Evolutionary conservation across 306 rosid genomes (phyloP), one percentile per base, ranked within the genome.

Genomic region (Prunus kanzakura): DNA sequence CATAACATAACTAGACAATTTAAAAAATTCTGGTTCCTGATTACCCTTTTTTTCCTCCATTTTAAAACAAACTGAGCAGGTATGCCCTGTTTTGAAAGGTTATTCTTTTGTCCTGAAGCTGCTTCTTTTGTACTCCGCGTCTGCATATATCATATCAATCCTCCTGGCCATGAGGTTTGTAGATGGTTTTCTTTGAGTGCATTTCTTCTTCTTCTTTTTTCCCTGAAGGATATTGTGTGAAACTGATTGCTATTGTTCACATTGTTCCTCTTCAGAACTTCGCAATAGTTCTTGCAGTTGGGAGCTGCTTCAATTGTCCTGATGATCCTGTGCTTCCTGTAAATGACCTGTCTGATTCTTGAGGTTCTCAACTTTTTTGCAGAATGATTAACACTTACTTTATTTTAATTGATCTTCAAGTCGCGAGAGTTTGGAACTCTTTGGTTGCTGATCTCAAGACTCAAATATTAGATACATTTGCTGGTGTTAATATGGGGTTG

Each of bases 101-200:
- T 89, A 69, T 87, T 90, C 83, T 92, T 90, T 72, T 90, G 90
- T 82, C 93, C 91, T 0, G 97, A 92, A 86, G 96, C 88, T 1
- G 89, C 93, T 80, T 90, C 97, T 67, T 84, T 92, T 82, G 79
- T 88, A 65, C 93, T 86, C 77, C 87, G 86, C 86, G 84, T 92
- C 64, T 92, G 96, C 82, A 90, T 90, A 76, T 90, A 92, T 74
- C 96, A 88, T 79, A 87, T 88, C 75, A 86, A 90, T 77, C 92
- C 96, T 47, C 93, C 96, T 10, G 96, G 97, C 58, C 96, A 90
- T 16, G 88, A 92, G 97, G 92, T 92, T 79, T 78, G 93, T 83
- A 72, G 64, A 56, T 78, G 82, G 75, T 71, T 82, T 67, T 4
- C 63, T 64, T 72, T 65, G 78, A 75, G 80, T 82, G 65, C 56